These are phyloP conservation scores for Penium margaritaceum DNA, from an alignment of 139 green algal species.

Conservation along the genomic window DNA sequence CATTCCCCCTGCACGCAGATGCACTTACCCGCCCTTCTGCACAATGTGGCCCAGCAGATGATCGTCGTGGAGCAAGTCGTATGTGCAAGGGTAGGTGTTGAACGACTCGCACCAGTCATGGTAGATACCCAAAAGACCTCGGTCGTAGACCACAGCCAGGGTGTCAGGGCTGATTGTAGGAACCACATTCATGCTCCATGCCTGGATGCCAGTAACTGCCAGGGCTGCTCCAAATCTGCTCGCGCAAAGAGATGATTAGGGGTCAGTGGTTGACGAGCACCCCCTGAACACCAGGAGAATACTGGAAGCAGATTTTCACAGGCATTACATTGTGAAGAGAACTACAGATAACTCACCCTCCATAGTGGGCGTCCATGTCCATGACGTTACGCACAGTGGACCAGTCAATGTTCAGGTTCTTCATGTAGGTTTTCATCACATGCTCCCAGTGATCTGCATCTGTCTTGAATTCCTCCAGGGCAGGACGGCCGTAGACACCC, in stretches of 20 bases:
- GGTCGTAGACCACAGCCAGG: slow-evolving; percentile 31
- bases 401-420: slow-evolving; percentile 22
- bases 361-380: slow-evolving; percentile 38
- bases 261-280: too few relatives aligned
- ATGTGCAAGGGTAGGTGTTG: slow-evolving; percentile 35
- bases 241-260: too few relatives aligned
- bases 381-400: slow-evolving; percentile 37
- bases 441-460: slow-evolving; percentile 18
- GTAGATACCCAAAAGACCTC: slow-evolving; percentile 30
- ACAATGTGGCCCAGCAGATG: slow-evolving; percentile 19
- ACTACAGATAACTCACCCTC: slow-evolving; percentile 22
- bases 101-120: slow-evolving; percentile 44
- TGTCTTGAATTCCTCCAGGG: not conserved
- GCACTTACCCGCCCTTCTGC: too few relatives aligned
- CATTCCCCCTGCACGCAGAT: too few relatives aligned
- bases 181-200: slow-evolving; percentile 42
- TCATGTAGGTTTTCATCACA: slow-evolving; percentile 6
- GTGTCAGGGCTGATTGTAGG: slow-evolving; percentile 31
- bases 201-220: not conserved
- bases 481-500: not conserved
- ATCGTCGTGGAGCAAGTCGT: slow-evolving; percentile 31
- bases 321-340: too few relatives aligned
- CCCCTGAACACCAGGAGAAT: too few relatives aligned
- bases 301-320: too few relatives aligned
- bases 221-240: slow-evolving; percentile 35